A percentile compares a stretch with the other conserved stretches of the same genome.
phyloP scores from a whole-genome alignment of 257 asterid genomes.

The Ophiorrhiza pumila region DNA sequence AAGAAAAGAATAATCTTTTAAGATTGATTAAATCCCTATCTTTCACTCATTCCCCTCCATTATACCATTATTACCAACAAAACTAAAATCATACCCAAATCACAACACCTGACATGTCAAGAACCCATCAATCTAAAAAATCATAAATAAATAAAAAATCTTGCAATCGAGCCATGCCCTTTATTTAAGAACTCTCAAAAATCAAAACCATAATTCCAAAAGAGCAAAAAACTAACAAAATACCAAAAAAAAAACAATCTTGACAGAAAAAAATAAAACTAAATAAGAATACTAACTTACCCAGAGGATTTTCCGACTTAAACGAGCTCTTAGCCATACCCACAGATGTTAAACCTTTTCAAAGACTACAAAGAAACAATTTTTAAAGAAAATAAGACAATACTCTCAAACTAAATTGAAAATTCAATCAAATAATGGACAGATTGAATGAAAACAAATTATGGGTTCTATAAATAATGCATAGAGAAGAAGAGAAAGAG shows the following conservation, averaged over 20 bases:
- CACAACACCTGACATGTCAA: not conserved
- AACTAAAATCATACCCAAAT: no score
- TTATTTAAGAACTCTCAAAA: no score
- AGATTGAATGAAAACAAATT: not conserved
- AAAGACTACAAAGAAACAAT: not conserved
- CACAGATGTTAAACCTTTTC: not conserved
- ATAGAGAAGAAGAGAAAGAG: no score
- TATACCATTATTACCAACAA: no score
- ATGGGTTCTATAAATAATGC: not conserved
- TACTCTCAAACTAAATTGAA: not conserved
- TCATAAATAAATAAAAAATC: no score
- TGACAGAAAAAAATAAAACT: not conserved
- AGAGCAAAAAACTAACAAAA: no score
- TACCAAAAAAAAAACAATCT: not conserved
- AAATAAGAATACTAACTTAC: not conserved
- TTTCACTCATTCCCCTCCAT: no score
- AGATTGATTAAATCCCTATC: no score
- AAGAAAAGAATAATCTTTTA: no score
- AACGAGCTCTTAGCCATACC: constrained; percentile 35
- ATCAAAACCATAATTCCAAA: not conserved
- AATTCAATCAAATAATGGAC: not conserved
- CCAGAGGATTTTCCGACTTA: constrained; percentile 32
- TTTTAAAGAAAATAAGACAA: no score
- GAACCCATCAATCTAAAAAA: not conserved
- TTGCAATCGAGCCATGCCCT: no score